Evolutionary conservation across 2,329 filamentous ascomycete genomes (phyloP).

Genomic region (Penicillium sp.): DNA sequence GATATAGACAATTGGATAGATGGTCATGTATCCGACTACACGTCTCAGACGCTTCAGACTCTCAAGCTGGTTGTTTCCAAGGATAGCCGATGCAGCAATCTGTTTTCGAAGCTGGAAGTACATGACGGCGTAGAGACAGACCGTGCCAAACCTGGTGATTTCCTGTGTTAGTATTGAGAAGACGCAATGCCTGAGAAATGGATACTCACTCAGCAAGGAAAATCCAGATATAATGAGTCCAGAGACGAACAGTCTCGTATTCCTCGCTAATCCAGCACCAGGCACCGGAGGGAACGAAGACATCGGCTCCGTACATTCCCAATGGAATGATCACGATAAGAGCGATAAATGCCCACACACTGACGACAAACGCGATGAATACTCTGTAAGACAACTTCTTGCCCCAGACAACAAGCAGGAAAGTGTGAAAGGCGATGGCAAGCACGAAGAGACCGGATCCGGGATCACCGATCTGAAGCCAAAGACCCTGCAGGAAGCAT

Average conservation of each 20-base stretch:
- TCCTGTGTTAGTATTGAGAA: background rate
- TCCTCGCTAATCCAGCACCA: constrained; percentile 51
- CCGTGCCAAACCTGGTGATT: constrained; percentile 39
- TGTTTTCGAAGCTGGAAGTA: constrained; percentile 48
- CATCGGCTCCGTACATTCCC: constrained; percentile 37
- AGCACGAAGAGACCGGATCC: constrained; percentile 52
- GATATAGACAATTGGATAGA: constrained; percentile 53
- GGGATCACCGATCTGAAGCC: constrained; percentile 52
- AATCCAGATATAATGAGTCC: constrained; percentile 52
- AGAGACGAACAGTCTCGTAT: constrained; percentile 44
- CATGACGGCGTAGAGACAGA: constrained; percentile 46
- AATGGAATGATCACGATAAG: constrained; percentile 48
- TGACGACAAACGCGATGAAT: constrained; percentile 44
- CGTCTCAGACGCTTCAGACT: constrained; percentile 40
- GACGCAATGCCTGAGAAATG: too few relatives aligned
- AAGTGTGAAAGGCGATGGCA: constrained; percentile 53
- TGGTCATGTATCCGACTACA: constrained; percentile 46
- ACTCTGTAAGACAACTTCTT: constrained; percentile 44
- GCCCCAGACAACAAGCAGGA: constrained; percentile 47
- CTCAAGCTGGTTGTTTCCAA: constrained; percentile 35
- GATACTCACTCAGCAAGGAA: constrained; percentile 42
- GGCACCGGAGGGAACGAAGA: constrained; percentile 48
- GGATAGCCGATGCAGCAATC: constrained; percentile 37
- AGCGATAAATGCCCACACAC: constrained; percentile 46
- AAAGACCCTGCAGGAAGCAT: constrained; percentile 51